Conservation (phyloP, 1,139 yeast genomes). For the Blastobotrys persicus region DNA sequence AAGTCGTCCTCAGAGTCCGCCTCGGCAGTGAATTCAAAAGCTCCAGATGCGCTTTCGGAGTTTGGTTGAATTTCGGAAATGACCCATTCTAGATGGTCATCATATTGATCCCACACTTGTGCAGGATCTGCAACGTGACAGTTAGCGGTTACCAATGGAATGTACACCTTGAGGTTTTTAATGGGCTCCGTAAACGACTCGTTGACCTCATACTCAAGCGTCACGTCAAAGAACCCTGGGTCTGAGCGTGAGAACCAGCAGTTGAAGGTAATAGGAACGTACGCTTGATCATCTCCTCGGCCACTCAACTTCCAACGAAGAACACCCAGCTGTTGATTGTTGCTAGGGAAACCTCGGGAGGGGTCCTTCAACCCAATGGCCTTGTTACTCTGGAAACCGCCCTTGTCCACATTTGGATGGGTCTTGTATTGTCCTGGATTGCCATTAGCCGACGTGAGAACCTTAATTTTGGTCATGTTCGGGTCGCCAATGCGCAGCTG, state of each 20-base stretch:
- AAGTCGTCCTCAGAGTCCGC: conserved; percentile 77
- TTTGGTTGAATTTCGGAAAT: conserved; percentile 41
- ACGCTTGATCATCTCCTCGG: conserved; percentile 48
- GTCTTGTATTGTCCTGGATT: conserved; percentile 73
- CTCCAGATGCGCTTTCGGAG: conserved; percentile 53
- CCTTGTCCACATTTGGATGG: conserved; percentile 92
- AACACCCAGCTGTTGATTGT: conserved; percentile 86
- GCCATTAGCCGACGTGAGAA: conserved; percentile 53
- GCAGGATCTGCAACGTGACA: conserved; percentile 49
- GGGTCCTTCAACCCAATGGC: conserved; percentile 74
- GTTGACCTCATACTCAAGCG: conserved; percentile 80
- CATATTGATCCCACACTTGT: conserved; percentile 38
- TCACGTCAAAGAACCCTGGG: conserved; percentile 59
- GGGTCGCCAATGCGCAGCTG: conserved; percentile 82
- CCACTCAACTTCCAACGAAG: conserved; percentile 66
- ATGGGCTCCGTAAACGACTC: conserved; percentile 47
- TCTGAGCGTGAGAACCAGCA: conserved; percentile 80
- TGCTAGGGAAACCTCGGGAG: conserved; percentile 79
- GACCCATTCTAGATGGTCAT: conserved; percentile 42
- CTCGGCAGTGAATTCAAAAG: conserved; percentile 76
- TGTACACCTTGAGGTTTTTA: conserved; percentile 56
- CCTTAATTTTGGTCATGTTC: conserved; percentile 61
- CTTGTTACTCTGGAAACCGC: conserved; percentile 54
- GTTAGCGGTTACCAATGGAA: conserved; percentile 61
- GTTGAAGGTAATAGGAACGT: conserved; percentile 72